Percentiles rank a stretch among this genome's conserved stretches.
phyloP scores from a whole-genome alignment of 2,329 filamentous ascomycete species.

The Proliferodiscus dingleyae region DNA sequence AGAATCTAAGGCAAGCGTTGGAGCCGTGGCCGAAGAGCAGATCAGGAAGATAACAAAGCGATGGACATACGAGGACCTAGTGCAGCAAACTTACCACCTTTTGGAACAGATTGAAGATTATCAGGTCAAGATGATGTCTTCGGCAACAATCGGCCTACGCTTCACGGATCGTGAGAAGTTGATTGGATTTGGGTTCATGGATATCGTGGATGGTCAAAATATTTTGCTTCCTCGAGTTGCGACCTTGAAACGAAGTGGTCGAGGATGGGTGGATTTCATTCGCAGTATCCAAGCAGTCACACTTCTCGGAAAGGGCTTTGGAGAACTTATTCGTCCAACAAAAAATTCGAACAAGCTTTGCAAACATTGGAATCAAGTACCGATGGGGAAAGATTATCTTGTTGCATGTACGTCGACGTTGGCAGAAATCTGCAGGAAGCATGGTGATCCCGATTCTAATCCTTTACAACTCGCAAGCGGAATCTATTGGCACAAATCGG shows the following conservation, averaged over 20 bases:
- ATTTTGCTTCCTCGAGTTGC: conserved; percentile 1
- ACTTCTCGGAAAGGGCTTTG: conserved; percentile 10
- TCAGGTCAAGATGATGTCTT: background rate
- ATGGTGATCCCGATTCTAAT: background rate
- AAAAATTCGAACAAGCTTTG: conserved; percentile 1
- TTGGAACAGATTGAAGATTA: conserved; percentile 8
- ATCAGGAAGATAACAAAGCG: background rate
- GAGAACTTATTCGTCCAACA: conserved; percentile 5
- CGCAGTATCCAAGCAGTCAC: conserved; percentile 4
- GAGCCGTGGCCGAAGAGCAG: background rate
- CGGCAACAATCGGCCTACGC: background rate
- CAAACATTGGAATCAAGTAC: conserved; percentile 3
- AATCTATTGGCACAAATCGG: conserved; percentile 4
- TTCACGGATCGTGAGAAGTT: conserved; percentile 5
- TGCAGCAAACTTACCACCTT: conserved; percentile 1
- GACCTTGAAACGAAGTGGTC: conserved; percentile 1
- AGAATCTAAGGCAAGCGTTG: background rate
- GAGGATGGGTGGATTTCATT: conserved; percentile 10
- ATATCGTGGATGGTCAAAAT: conserved; percentile 1
- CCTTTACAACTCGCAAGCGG: conserved; percentile 3
- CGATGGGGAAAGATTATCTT: conserved; percentile 4
- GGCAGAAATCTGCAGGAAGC: conserved; percentile 1
- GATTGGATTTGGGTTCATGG: conserved; percentile 8
- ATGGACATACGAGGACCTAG: conserved; percentile 8
- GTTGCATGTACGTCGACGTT: background rate